These are phyloP conservation scores for Auricularia sp. DNA, from an alignment of 768 basidiomycete species.

Conservation along the genomic window DNA sequence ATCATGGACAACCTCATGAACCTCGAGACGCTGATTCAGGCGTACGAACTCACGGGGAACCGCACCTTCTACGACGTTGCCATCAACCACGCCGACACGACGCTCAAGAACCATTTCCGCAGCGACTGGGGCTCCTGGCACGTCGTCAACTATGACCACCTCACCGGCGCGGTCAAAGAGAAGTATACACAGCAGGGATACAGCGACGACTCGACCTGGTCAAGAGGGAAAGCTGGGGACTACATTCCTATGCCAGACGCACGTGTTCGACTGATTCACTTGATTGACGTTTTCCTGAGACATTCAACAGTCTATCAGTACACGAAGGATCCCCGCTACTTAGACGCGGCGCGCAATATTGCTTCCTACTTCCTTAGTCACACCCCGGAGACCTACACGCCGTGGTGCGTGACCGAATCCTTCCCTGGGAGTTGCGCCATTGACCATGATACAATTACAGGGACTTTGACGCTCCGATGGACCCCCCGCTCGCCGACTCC, in stretches of 20 bases:
- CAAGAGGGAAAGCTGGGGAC: conserved; percentile 62
- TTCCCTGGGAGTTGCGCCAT: not conserved
- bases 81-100: conserved; percentile 53
- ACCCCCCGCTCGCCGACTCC: conserved; percentile 1
- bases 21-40: conserved; percentile 30
- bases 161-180: conserved; percentile 48
- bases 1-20: conserved; percentile 81
- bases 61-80: conserved; percentile 50
- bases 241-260: conserved; percentile 65
- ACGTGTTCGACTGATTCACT: conserved; percentile 12
- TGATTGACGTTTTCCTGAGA: not conserved
- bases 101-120: conserved; percentile 57
- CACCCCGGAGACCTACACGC: not conserved
- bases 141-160: conserved; percentile 57
- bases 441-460: not conserved
- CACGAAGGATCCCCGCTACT: not conserved
- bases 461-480: conserved; percentile 5
- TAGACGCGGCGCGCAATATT: conserved; percentile 3
- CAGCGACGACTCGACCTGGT: conserved; percentile 53
- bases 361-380: conserved; percentile 6
- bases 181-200: conserved; percentile 55
- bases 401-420: not conserved
- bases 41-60: conserved; percentile 40
- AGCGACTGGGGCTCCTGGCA: conserved; percentile 2
- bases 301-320: conserved; percentile 6